Evolutionary conservation across 2,329 filamentous ascomycete genomes (phyloP), one percentile per base, ranked within the genome.

Genomic region (Cadophora sp.): DNA sequence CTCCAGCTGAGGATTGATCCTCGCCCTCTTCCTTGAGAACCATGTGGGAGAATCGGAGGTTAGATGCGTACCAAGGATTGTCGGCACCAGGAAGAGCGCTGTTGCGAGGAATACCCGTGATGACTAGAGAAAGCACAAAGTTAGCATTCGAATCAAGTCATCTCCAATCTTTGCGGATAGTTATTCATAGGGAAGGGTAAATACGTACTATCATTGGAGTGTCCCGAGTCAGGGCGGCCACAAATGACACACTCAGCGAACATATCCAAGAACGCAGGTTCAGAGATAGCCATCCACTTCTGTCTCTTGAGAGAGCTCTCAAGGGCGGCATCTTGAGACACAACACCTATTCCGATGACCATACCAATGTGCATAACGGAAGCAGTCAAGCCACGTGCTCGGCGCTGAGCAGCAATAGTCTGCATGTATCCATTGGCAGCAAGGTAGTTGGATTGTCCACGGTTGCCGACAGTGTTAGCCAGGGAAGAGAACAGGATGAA

Each of bases 301-400:
- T 67, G 65, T 27, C 65, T 46, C 61, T 67, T 67, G 16, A 67
- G 55, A 5, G 65, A 67, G 53, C 60, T 67, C 26, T 67, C 65
- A 24, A 67, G 65, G 60, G 65, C 65, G 24, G 64, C 64, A 29
- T 59, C 51, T 75, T 68, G 67, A 9, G 67, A 65, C 3, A 83
- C 72, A 62, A 77, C 80, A 0, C 83, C 82, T 4, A 80, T 74
- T 5, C 78, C 81, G 3, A 77, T 76, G 9, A 89, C 81, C 1
- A 81, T 81, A 0, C 85, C 86, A 16, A 89, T 77, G 72, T 89
- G 82, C 1, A 90, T 78, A 0, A 82, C 81, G 0, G 83, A 79
- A 27, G 82, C 83, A 2, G 81, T 78, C 1, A 84, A 75, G 1
- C 83, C 82, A 27, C 75, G 76, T 0, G 74, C 74, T 0, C 78